Evolutionary conservation across 176 grass and related monocot genomes (phyloP), one percentile per base, ranked within the genome.

Genomic region (Hyparrhenia diplandra): DNA sequence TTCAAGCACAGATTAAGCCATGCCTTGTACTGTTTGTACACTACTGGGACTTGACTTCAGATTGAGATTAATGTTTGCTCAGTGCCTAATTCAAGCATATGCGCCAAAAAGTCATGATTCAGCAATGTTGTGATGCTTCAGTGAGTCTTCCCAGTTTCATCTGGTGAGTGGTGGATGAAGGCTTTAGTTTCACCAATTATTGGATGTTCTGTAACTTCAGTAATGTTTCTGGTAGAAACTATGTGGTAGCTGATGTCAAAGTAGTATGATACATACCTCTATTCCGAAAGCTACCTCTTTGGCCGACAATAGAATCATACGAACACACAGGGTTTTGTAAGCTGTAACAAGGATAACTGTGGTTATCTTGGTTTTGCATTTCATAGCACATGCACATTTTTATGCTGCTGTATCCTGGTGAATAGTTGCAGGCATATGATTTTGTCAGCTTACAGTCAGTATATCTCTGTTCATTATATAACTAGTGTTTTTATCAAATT

Each of bases 151-250:
- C 35, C 55, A 47, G 13, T 82, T 78, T 60, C 87, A 40, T 59
- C 58, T 39, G 73, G 78, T 78, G 57, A 78, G 73, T 85, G 59
- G 64, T 64, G 45, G 18, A 59, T 85, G 36, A 82, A 78, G 46
- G 61, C 28, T 74, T 67, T 67, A 61, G 57, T 58, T 78, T 51
- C 67, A 35, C 79, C 74, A 28, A 61, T 83, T 82, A 84, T 77
- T 66, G 72, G 49, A 37, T 87, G 76, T 71, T 57, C 40, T 71
- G 25, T 73, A 39, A 60, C 45, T 43, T 60, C 47, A 57, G 71
- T 39, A 67, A 31, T 35, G 24, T 47, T 75, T 71, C n/a, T 73
- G 60, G 5, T 61, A 42, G 42, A 76, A 49, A 41, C 20, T 58
- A 51, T 82, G 18, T 1, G 20, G n/a, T 67, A 61, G 59, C 70